Conservation (phyloP, 2,329 filamentous ascomycete genomes). For the Cercospora beticola region DNA sequence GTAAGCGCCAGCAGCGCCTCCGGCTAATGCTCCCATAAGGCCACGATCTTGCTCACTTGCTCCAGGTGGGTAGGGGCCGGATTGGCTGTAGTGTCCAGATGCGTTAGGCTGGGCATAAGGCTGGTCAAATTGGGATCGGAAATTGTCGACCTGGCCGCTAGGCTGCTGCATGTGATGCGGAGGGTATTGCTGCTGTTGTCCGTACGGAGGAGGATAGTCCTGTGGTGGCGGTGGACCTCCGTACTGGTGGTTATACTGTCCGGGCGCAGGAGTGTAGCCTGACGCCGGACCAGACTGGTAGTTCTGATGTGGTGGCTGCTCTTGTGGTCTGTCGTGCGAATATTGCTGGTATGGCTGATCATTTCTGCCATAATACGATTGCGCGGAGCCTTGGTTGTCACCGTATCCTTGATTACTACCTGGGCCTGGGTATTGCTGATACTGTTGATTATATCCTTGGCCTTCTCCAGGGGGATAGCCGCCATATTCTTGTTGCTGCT, state of each 20-base stretch:
- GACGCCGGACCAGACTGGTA: constrained; percentile 15
- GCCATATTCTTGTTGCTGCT: constrained; percentile 19
- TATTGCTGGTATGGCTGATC: constrained; percentile 34
- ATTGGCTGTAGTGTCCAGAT: constrained; percentile 16
- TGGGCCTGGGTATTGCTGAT: constrained; percentile 8
- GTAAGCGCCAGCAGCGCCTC: constrained; percentile 58
- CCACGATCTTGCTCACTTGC: constrained; percentile 53
- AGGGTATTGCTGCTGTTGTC: constrained; percentile 8
- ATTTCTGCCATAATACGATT: constrained; percentile 34
- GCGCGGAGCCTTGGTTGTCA: constrained; percentile 26
- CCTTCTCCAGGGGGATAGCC: constrained; percentile 17
- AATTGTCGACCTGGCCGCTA: constrained; percentile 23
- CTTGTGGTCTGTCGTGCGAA: constrained; percentile 20
- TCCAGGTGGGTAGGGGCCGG: constrained; percentile 17
- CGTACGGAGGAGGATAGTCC: constrained; percentile 17
- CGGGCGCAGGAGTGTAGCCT: constrained; percentile 22
- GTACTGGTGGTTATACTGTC: constrained; percentile 24
- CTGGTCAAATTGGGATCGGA: constrained; percentile 25
- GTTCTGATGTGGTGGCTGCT: constrained; percentile 17
- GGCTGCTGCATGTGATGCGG: constrained; percentile 25
- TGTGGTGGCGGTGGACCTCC: constrained; percentile 13
- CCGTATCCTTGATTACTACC: constrained; percentile 1
- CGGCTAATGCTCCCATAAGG: constrained; percentile 56
- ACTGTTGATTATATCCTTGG: constrained; percentile 13
- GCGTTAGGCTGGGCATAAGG: constrained; percentile 18